Conservation (phyloP, 2,329 filamentous ascomycete genomes). For the Macrophomina phaseolina region DNA sequence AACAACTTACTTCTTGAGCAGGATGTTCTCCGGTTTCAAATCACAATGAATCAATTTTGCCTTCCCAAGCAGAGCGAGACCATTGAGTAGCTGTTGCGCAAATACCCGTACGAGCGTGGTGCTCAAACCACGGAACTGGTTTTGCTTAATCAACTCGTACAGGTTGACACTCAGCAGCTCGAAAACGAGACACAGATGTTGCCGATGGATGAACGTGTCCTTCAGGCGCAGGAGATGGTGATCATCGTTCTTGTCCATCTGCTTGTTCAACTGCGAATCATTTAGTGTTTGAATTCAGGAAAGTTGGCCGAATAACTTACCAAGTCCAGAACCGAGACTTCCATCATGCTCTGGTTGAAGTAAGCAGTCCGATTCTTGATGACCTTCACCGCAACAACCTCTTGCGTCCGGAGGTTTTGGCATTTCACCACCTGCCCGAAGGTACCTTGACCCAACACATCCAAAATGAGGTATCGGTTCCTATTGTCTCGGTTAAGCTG, state of each 20-base stretch:
- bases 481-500: constrained; percentile 50
- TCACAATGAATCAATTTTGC: constrained; percentile 97
- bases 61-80: constrained; percentile 90
- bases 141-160: constrained; percentile 99
- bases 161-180: constrained; percentile 96
- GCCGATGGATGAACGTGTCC: constrained; percentile 96
- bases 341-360: constrained; percentile 99
- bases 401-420: constrained; percentile 96
- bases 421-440: constrained; percentile 99
- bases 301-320: constrained; percentile 56
- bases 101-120: constrained; percentile 97
- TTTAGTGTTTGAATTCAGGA: constrained; percentile 29
- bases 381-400: constrained; percentile 98
- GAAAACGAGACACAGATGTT: constrained; percentile 92
- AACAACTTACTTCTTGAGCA: constrained; percentile 81
- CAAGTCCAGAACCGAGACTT: constrained; percentile 95
- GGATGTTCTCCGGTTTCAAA: constrained; percentile 96
- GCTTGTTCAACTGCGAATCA: constrained; percentile 81
- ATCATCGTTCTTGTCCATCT: constrained; percentile 99
- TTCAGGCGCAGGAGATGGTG: constrained; percentile 93
- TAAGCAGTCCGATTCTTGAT: constrained; percentile 99
- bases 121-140: constrained; percentile 96
- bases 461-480: constrained; percentile 95
- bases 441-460: constrained; percentile 95
- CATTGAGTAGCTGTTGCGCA: constrained; percentile 93